Percentiles rank a stretch among this genome's conserved stretches.
Evolutionary conservation across 2,329 filamentous ascomycete species (phyloP).

Genomic region (Xylaria sp.): DNA sequence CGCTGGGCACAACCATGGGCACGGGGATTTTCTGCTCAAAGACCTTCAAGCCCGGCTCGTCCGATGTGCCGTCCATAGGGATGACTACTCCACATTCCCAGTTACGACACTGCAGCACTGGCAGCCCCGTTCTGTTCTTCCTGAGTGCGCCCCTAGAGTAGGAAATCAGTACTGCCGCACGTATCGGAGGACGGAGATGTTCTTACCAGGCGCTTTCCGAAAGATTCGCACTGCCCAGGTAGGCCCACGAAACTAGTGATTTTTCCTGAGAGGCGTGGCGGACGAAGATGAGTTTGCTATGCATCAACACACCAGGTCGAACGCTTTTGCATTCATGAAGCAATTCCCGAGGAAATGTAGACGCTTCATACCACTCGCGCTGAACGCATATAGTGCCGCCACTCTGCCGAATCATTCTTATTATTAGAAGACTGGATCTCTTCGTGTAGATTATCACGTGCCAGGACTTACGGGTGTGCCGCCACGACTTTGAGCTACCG

Average conservation of each 20-base stretch:
- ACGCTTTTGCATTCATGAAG: constrained; percentile 72
- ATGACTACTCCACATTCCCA: constrained; percentile 93
- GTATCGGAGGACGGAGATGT: not conserved
- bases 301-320: constrained; percentile 70
- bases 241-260: constrained; percentile 60
- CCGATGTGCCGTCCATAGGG: constrained; percentile 40
- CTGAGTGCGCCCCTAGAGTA: constrained; percentile 66
- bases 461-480: constrained; percentile 48
- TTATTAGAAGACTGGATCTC: not conserved
- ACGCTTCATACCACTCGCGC: constrained; percentile 62
- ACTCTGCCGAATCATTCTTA: constrained; percentile 36
- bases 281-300: constrained; percentile 71
- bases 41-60: constrained; percentile 18
- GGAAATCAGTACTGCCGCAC: constrained; percentile 12
- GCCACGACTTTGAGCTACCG: constrained; percentile 60
- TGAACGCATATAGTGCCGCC: constrained; percentile 83
- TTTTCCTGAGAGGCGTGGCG: constrained; percentile 26
- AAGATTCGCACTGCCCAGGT: constrained; percentile 85
- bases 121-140: constrained; percentile 60
- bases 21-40: constrained; percentile 39
- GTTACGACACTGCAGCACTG: constrained; percentile 79
- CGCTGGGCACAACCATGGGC: constrained; percentile 38
- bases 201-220: constrained; percentile 88
- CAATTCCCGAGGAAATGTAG: constrained; percentile 64
- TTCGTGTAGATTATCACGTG: not conserved